Evolutionary conservation across 306 rosid genomes (phyloP).

Genomic region (Herpetospermum pedunculosum): DNA sequence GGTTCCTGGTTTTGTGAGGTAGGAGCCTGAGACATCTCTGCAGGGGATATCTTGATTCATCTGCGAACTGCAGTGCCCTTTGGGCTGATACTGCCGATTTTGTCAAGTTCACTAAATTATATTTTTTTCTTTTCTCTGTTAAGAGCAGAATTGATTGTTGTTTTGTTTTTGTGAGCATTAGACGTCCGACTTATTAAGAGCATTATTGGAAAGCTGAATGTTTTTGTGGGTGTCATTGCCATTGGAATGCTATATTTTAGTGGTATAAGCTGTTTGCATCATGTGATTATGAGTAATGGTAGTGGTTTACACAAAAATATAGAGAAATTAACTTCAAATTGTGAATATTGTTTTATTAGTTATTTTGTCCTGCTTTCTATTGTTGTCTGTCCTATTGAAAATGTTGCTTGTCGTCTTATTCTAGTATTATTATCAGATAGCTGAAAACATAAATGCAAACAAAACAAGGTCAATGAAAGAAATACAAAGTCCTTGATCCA

Average conservation of each 20-base stretch:
- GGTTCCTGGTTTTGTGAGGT: not conserved
- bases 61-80: not conserved
- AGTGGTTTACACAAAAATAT: not conserved
- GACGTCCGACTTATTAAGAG: not conserved
- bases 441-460: not conserved
- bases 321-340: not conserved
- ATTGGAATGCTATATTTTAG: not conserved
- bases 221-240: not conserved
- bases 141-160: not conserved
- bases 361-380: slow-evolving; percentile 1
- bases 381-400: not conserved
- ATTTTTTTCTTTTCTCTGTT: not conserved
- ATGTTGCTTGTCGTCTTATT: not conserved
- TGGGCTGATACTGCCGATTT: not conserved
- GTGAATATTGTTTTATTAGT: not conserved
- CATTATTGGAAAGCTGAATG: not conserved
- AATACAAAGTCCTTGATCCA: not conserved
- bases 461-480: not conserved
- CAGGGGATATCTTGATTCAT: slow-evolving; percentile 1
- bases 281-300: not conserved
- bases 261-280: not conserved
- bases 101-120: not conserved
- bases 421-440: not conserved
- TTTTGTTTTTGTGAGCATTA: not conserved
- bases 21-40: not conserved